Conservation (phyloP, 257 asterid species). For the Fraxinus excelsior region DNA sequence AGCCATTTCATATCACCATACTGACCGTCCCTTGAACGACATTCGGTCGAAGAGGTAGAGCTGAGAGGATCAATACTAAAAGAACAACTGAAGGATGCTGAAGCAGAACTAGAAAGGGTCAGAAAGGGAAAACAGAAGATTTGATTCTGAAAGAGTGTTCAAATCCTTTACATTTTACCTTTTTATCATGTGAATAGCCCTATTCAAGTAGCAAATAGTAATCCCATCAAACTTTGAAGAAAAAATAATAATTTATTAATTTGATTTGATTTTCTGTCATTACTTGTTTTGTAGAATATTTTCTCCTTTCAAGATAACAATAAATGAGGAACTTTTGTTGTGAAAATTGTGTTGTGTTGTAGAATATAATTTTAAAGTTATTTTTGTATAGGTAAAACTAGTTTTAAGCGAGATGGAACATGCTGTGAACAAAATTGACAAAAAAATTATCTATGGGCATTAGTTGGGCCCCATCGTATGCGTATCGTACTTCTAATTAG, state of each 20-base stretch:
- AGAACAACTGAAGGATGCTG: constrained; percentile 66
- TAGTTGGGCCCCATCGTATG: too few species aligned
- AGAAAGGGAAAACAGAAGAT: constrained; percentile 74
- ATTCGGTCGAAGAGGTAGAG: constrained; percentile 66
- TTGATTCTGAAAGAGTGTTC: constrained; percentile 19
- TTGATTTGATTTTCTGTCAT: too few species aligned
- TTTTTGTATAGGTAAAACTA: too few species aligned
- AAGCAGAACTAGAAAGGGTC: constrained; percentile 61
- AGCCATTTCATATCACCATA: constrained; percentile 60
- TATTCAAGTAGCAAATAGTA: not conserved
- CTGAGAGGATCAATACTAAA: constrained; percentile 55
- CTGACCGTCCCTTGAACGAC: constrained; percentile 53
- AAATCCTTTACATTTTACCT: not conserved
- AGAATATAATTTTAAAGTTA: too few species aligned
- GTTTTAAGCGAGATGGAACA: too few species aligned
- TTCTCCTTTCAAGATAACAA: not conserved
- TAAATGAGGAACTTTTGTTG: not conserved
- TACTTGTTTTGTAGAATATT: not conserved
- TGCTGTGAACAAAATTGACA: too few species aligned
- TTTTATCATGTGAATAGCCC: not conserved
- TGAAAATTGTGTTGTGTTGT: too few species aligned
- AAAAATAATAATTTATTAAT: too few species aligned
- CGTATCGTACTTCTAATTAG: too few species aligned
- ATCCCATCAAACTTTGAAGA: too few species aligned
- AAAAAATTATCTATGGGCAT: too few species aligned